These are phyloP conservation scores for Solanum habrochaites DNA, from an alignment of 257 asterid genomes.

Conservation along the genomic window DNA sequence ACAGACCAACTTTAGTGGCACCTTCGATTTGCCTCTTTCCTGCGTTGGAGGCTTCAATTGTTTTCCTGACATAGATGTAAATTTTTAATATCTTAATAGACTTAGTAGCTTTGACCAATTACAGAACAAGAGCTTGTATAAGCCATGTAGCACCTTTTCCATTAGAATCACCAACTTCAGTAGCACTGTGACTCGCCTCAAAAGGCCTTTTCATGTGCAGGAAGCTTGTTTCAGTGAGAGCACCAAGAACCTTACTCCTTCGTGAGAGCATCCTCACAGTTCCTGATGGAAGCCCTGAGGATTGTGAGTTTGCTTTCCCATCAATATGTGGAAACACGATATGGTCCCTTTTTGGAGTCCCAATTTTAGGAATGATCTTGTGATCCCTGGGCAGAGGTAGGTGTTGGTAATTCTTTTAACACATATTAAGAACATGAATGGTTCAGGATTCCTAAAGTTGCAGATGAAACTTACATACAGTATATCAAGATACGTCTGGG, in stretches of 20 bases:
- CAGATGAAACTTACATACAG: conserved; percentile 41
- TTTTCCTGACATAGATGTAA: conserved; percentile 2
- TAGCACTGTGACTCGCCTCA: neutral
- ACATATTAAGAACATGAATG: neutral
- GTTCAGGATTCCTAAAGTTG: neutral
- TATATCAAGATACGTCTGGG: conserved; percentile 46
- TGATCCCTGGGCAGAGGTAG: conserved; percentile 42
- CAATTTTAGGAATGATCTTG: conserved; percentile 24
- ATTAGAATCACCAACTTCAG: conserved; percentile 8
- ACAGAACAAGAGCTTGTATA: conserved; percentile 1
- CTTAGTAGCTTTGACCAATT: conserved; percentile 4
- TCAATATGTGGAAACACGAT: conserved; percentile 37
- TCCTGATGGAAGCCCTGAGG: conserved; percentile 4
- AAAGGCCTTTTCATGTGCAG: conserved; percentile 6
- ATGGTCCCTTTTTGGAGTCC: conserved; percentile 65
- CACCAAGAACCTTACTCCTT: conserved; percentile 31
- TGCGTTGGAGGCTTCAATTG: conserved; percentile 15
- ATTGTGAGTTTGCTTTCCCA: conserved; percentile 12
- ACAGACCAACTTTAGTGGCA: conserved; percentile 1
- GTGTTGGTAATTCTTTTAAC: neutral
- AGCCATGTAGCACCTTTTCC: conserved; percentile 6
- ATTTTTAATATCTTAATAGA: conserved; percentile 10
- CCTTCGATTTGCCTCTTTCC: conserved; percentile 9
- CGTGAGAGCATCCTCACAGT: conserved; percentile 12
- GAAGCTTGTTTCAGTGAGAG: conserved; percentile 8